Evolutionary conservation across 192 early-diverging fungal genomes (phyloP).

Genomic region (Backusella parvicylindrica): DNA sequence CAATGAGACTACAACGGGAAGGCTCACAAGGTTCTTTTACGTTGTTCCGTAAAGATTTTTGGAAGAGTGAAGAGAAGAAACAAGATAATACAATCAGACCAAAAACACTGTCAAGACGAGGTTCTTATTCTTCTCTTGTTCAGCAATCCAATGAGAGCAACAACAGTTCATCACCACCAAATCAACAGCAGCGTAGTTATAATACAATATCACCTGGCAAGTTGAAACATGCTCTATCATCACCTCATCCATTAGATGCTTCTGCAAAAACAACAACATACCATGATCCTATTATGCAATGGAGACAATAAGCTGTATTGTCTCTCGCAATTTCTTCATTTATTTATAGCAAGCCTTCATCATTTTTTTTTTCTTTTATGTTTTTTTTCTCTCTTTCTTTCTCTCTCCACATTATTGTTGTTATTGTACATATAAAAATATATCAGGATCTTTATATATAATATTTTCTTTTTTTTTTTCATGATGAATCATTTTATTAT

Average conservation of each 20-base stretch:
- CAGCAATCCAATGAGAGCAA: not conserved
- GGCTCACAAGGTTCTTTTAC: slow-evolving; percentile 10
- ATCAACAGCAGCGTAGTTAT: not conserved
- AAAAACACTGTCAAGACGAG: not conserved
- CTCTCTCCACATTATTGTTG: not conserved
- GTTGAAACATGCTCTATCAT: not conserved
- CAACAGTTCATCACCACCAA: not conserved
- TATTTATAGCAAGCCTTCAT: not conserved
- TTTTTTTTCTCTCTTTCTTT: not conserved
- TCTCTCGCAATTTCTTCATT: not conserved
- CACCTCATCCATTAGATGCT: slow-evolving; percentile 9
- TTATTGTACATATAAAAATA: not conserved
- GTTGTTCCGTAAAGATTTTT: slow-evolving; percentile 16
- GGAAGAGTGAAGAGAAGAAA: slow-evolving; percentile 7
- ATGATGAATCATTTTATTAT: not conserved
- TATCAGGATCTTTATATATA: not conserved
- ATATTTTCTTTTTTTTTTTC: not conserved
- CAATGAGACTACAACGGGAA: not conserved
- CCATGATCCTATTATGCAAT: not conserved
- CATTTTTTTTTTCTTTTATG: no score
- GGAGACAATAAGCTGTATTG: not conserved
- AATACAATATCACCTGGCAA: not conserved
- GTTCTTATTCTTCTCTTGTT: not conserved
- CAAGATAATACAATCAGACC: not conserved
- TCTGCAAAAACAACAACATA: not conserved